phyloP scores from a whole-genome alignment of 495 filamentous ascomycete species.

The Neurospora tetraspora region DNA sequence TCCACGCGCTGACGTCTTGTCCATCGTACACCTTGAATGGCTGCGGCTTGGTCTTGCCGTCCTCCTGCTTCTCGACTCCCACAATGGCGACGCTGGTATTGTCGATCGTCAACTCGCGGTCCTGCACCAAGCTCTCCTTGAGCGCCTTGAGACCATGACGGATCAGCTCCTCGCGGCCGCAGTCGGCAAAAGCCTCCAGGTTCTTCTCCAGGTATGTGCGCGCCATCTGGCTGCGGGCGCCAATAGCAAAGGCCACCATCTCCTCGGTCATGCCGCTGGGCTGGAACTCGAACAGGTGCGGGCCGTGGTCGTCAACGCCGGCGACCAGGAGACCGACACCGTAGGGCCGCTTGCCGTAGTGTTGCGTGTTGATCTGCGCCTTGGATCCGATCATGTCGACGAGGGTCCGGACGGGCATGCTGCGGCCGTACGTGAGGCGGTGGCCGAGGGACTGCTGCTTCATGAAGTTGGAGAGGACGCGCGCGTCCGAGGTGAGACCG shows the following conservation, averaged over 20 bases:
- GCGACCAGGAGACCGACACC: constrained; percentile 90
- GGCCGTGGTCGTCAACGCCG: constrained; percentile 84
- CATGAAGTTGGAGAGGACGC: constrained; percentile 99
- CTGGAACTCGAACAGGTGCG: constrained; percentile 98
- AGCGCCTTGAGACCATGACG: constrained; percentile 82
- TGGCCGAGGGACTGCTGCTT: constrained; percentile 95
- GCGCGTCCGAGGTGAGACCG: constrained; percentile 93
- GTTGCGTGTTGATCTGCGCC: constrained; percentile 94
- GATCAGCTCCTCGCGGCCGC: constrained; percentile 73
- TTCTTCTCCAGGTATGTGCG: constrained; percentile 91
- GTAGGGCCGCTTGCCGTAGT: constrained; percentile 94
- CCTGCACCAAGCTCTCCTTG: constrained; percentile 92
- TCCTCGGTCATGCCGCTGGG: constrained; percentile 92
- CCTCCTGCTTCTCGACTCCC: constrained; percentile 42
- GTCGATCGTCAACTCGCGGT: constrained; percentile 92
- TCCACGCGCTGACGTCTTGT: constrained; percentile 68
- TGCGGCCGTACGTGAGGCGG: constrained; percentile 88
- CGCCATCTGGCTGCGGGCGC: constrained; percentile 92
- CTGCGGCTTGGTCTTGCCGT: constrained; percentile 49
- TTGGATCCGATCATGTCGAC: constrained; percentile 88
- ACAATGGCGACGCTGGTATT: constrained; percentile 88
- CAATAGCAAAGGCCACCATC: constrained; percentile 92
- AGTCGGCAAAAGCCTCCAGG: constrained; percentile 66
- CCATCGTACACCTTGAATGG: constrained; percentile 91
- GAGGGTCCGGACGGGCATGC: constrained; percentile 79